Evolutionary conservation across 2,329 filamentous ascomycete genomes (phyloP).

Genomic region (Alternaria tenuissima): DNA sequence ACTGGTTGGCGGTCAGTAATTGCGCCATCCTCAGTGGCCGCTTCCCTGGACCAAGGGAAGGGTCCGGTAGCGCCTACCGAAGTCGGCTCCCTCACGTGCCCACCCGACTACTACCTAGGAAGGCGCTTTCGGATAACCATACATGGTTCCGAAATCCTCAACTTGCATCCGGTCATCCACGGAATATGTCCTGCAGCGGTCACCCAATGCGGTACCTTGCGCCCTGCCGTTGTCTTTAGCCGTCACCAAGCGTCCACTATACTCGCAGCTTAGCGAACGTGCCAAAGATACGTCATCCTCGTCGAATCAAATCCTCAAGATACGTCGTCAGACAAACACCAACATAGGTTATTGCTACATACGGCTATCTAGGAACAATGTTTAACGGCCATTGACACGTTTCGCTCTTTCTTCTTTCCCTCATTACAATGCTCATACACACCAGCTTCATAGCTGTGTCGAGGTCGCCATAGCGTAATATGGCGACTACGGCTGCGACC

Average conservation of each 20-base stretch:
- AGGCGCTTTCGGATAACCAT: background rate
- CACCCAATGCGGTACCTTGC: slow-evolving; percentile 8
- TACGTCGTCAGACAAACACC: background rate
- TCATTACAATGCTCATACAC: too few species aligned
- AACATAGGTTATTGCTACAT: background rate
- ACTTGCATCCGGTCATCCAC: background rate
- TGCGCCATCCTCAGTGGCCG: slow-evolving; percentile 20
- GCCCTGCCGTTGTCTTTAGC: slow-evolving; percentile 2
- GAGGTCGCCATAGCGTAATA: too few species aligned
- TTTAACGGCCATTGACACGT: too few species aligned
- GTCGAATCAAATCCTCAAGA: background rate
- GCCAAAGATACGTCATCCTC: background rate
- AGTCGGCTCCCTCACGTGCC: slow-evolving; percentile 24
- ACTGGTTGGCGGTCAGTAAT: slow-evolving; percentile 12
- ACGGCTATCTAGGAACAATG: background rate
- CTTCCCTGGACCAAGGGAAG: slow-evolving; percentile 5
- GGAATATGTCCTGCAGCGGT: background rate
- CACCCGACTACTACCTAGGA: background rate
- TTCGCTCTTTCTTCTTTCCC: too few species aligned
- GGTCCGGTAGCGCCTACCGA: slow-evolving; percentile 17
- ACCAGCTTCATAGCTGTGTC: too few species aligned
- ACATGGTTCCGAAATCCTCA: background rate
- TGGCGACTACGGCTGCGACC: too few species aligned
- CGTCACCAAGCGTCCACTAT: too few species aligned
- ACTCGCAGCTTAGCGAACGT: background rate